Conservation (phyloP, 345 rosid genomes). For the Triadica sebifera region DNA sequence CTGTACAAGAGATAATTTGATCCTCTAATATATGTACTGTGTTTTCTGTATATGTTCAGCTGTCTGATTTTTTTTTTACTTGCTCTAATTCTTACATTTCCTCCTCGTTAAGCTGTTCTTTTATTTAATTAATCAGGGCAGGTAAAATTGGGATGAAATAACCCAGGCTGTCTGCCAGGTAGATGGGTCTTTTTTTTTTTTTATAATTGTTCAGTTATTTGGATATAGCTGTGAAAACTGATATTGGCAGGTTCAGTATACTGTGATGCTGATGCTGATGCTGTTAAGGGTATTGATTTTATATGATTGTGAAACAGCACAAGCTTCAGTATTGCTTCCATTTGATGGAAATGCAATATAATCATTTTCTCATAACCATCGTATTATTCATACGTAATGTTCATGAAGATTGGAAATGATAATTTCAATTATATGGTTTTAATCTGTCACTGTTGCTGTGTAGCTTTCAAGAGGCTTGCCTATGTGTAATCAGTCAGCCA, state of each 20-base stretch:
- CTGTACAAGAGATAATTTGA: conserved; percentile 47
- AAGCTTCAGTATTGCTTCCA: neutral
- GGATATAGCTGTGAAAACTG: neutral
- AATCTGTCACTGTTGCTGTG: too few species aligned
- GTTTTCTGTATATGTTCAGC: conserved; percentile 35
- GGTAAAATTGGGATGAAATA: neutral
- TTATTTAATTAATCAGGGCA: neutral
- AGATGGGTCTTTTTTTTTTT: neutral
- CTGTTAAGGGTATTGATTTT: neutral
- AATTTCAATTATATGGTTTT: too few species aligned
- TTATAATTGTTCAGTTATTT: neutral
- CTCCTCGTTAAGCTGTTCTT: neutral
- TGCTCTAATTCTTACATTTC: neutral
- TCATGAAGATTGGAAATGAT: too few species aligned
- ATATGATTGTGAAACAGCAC: neutral
- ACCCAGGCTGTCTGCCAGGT: neutral
- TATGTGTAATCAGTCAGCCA: too few species aligned
- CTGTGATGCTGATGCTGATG: too few species aligned
- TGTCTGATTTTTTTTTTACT: neutral
- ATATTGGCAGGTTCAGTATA: too few species aligned
- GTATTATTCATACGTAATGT: too few species aligned
- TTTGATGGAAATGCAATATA: neutral
- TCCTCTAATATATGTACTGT: conserved; percentile 55
- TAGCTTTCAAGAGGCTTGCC: too few species aligned
- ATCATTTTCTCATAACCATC: too few species aligned